These are phyloP conservation scores for Physaria fendleri DNA, from an alignment of 345 rosid species.

Conservation along the genomic window DNA sequence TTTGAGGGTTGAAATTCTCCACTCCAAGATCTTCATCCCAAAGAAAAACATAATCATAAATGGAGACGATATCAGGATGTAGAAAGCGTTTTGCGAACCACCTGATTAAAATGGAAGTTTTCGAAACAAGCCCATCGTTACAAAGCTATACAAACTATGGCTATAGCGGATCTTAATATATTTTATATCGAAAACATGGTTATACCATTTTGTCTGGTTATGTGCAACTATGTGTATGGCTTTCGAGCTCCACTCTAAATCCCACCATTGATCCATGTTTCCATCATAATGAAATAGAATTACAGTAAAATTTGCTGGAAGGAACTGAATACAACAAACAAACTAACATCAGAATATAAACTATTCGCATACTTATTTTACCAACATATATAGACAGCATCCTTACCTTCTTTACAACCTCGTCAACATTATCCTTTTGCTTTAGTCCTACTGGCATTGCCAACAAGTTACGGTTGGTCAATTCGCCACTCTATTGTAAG, in stretches of 20 bases:
- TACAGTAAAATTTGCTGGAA: too few species aligned
- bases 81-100: slow-evolving; percentile 98
- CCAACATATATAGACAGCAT: too few species aligned
- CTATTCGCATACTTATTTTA: too few species aligned
- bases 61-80: slow-evolving; percentile 79
- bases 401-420: too few species aligned
- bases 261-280: slow-evolving; percentile 76
- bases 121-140: too few species aligned
- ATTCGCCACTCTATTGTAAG: too few species aligned
- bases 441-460: too few species aligned
- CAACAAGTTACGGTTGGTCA: too few species aligned
- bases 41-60: slow-evolving; percentile 84
- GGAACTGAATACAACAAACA: too few species aligned
- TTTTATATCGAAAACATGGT: background rate
- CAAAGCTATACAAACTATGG: background rate
- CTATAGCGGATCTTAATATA: background rate
- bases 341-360: too few species aligned
- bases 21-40: slow-evolving; percentile 99
- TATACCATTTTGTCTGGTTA: slow-evolving; percentile 95
- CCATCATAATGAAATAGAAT: too few species aligned
- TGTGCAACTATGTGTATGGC: slow-evolving; percentile 85
- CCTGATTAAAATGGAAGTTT: slow-evolving; percentile 54
- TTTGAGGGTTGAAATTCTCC: slow-evolving; percentile 65
- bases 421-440: too few species aligned
- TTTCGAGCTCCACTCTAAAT: slow-evolving; percentile 69